Evolutionary conservation across 306 rosid genomes (phyloP).

Genomic region (Prunus davidiana): DNA sequence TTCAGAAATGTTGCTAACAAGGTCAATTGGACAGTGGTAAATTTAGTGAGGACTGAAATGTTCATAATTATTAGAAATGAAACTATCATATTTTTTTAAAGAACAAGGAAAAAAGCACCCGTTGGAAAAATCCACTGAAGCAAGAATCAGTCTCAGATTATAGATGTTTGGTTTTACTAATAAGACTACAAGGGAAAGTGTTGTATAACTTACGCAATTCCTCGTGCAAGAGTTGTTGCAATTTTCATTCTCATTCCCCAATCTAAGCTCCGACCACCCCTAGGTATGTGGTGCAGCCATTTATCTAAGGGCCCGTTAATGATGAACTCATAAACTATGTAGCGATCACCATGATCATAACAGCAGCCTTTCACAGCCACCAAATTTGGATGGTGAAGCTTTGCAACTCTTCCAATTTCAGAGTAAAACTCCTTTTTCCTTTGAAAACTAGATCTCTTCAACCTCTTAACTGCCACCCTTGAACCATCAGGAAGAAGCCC

Average conservation of each 20-base stretch:
- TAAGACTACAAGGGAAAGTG: conserved; percentile 2
- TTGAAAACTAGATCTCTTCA: conserved; percentile 87
- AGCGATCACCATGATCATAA: conserved; percentile 96
- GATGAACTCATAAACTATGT: conserved; percentile 88
- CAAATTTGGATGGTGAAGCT: conserved; percentile 87
- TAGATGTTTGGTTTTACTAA: neutral
- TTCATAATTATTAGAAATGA: neutral
- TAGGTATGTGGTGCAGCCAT: conserved; percentile 95
- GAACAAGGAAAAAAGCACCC: neutral
- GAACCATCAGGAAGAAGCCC: conserved; percentile 90
- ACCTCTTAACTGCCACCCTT: conserved; percentile 87
- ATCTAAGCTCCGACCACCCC: conserved; percentile 95
- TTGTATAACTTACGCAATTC: conserved; percentile 81
- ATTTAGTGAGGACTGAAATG: neutral
- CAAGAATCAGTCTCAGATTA: neutral
- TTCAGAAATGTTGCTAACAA: neutral
- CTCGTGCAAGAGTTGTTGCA: conserved; percentile 92
- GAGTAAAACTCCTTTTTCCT: conserved; percentile 94
- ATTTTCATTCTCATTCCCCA: conserved; percentile 95
- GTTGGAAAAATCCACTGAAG: neutral
- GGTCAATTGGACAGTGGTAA: neutral
- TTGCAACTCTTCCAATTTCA: conserved; percentile 90
- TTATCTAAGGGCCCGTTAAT: conserved; percentile 90
- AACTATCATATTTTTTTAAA: neutral
- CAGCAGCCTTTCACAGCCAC: conserved; percentile 98